Evolutionary conservation across 495 filamentous ascomycete species (phyloP).

Genomic region (Halenospora varia): DNA sequence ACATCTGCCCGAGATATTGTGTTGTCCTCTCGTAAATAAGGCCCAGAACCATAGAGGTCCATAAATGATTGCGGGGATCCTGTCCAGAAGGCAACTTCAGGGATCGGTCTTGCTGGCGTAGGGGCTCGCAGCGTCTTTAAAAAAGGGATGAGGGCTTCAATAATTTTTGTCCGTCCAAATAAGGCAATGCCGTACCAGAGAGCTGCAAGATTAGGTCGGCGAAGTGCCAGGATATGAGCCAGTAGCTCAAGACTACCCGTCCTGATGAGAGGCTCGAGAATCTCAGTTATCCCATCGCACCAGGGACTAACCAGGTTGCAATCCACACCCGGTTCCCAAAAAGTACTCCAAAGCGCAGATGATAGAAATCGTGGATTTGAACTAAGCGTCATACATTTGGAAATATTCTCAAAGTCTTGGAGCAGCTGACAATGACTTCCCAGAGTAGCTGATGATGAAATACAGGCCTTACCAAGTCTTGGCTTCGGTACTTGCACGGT

Average conservation of each 20-base stretch:
- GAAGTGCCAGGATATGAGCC: constrained; percentile 1
- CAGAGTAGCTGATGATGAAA: background rate
- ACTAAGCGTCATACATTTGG: background rate
- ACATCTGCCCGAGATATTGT: background rate
- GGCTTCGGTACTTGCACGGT: background rate
- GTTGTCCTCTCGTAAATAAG: constrained; percentile 1
- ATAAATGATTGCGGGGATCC: background rate
- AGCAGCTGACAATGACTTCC: background rate
- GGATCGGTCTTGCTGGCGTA: background rate
- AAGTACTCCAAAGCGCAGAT: constrained; percentile 11
- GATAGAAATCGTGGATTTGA: constrained; percentile 1
- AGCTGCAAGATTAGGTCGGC: background rate
- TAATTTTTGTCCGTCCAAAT: background rate
- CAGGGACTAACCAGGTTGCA: constrained; percentile 14
- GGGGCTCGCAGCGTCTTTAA: background rate
- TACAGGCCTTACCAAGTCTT: background rate
- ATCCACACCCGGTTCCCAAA: constrained; percentile 9
- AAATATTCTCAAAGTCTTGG: background rate
- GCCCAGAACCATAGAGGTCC: background rate
- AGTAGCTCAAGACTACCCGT: constrained; percentile 1
- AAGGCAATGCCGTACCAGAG: background rate
- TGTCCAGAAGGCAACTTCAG: background rate
- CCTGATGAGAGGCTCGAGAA: constrained; percentile 6
- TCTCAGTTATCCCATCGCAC: constrained; percentile 6
- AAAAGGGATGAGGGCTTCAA: background rate